phyloP scores from a whole-genome alignment of 179 eudicot genomes.

The Silene vulgaris region DNA sequence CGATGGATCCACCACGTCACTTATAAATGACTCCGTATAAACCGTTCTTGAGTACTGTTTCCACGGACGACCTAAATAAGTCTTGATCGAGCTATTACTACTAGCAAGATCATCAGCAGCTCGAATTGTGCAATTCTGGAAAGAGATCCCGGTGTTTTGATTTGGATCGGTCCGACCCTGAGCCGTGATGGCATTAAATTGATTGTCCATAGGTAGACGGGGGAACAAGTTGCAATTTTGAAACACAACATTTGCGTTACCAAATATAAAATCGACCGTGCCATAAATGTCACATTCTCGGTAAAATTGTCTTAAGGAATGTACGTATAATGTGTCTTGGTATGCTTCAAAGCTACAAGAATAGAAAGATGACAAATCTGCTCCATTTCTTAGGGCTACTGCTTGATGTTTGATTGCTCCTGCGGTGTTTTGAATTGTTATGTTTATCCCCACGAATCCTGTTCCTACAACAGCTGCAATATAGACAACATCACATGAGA shows the following conservation, averaged over 20 bases:
- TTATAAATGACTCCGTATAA: conserved; percentile 49
- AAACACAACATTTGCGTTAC: conserved; percentile 66
- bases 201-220: conserved; percentile 45
- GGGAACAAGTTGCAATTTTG: conserved; percentile 57
- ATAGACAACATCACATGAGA: neutral
- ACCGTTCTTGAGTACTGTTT: conserved; percentile 60
- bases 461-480: conserved; percentile 57
- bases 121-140: conserved; percentile 51
- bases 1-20: conserved; percentile 34
- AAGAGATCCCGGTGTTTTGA: conserved; percentile 72
- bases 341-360: conserved; percentile 78
- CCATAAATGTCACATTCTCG: conserved; percentile 73
- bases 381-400: conserved; percentile 69
- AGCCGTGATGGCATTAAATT: conserved; percentile 74
- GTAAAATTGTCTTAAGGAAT: conserved; percentile 71
- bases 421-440: conserved; percentile 72
- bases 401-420: conserved; percentile 84
- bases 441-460: conserved; percentile 59
- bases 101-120: conserved; percentile 52
- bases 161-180: conserved; percentile 80
- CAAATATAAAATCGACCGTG: conserved; percentile 73
- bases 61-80: conserved; percentile 81
- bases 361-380: conserved; percentile 67
- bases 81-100: conserved; percentile 28
- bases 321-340: conserved; percentile 76